These are phyloP conservation scores for Inga oerstediana DNA, from an alignment of 306 rosid species.

Conservation along the genomic window DNA sequence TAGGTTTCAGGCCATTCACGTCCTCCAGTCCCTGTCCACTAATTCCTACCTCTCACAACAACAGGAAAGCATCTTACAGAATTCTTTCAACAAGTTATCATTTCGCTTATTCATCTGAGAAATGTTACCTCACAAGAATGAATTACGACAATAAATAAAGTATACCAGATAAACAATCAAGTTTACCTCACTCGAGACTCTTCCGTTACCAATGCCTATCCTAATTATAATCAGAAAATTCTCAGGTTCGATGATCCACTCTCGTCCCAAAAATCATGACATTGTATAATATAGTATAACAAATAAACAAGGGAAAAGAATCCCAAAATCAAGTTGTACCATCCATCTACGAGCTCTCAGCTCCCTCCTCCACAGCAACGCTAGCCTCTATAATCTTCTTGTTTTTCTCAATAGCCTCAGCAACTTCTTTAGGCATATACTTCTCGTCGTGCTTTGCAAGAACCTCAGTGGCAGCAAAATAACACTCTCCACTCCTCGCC, in stretches of 20 bases:
- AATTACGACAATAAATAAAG: conserved; percentile 41
- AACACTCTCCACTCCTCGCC: conserved; percentile 71
- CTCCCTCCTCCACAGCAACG: conserved; percentile 28
- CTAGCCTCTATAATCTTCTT: conserved; percentile 66
- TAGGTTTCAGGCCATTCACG: neutral
- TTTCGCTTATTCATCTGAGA: conserved; percentile 10
- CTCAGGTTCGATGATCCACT: conserved; percentile 24
- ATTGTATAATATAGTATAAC: neutral
- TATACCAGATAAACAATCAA: conserved; percentile 33
- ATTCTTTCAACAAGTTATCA: neutral
- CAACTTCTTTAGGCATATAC: conserved; percentile 90
- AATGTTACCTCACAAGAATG: conserved; percentile 9
- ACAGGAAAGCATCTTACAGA: neutral
- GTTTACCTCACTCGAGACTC: conserved; percentile 10
- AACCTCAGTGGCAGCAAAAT: conserved; percentile 79
- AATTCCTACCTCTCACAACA: neutral
- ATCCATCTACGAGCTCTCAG: conserved; percentile 39
- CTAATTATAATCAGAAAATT: conserved; percentile 33
- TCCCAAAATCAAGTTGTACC: neutral
- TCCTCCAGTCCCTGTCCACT: neutral
- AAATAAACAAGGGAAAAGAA: neutral
- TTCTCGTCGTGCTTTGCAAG: conserved; percentile 96
- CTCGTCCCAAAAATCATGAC: conserved; percentile 1
- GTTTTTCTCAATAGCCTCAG: conserved; percentile 85
- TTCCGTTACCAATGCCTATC: conserved; percentile 28